phyloP scores from a whole-genome alignment of 2,329 filamentous ascomycete species.

The Aspergillus ustus region DNA sequence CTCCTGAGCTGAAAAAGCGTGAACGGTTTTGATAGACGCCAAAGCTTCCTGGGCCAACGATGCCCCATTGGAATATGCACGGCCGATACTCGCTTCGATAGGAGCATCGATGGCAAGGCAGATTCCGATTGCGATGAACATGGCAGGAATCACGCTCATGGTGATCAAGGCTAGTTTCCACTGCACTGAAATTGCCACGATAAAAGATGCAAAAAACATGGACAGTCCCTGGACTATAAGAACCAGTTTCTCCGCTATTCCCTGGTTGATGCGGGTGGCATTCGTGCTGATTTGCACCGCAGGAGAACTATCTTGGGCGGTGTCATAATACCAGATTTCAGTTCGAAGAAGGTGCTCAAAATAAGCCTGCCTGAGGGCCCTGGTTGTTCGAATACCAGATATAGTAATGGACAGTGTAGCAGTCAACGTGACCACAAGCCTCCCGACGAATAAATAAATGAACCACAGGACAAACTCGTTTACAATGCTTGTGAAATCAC shows the following conservation, averaged over 20 bases:
- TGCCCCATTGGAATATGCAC: slow-evolving; percentile 81
- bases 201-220: slow-evolving; percentile 84
- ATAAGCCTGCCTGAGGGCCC: slow-evolving; percentile 34
- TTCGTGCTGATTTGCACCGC: slow-evolving; percentile 38
- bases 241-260: slow-evolving; percentile 86
- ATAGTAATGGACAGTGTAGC: slow-evolving; percentile 29
- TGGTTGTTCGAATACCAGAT: slow-evolving; percentile 23
- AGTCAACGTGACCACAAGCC: slow-evolving; percentile 38
- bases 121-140: slow-evolving; percentile 75
- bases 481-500: slow-evolving; percentile 23
- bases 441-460: slow-evolving; percentile 42
- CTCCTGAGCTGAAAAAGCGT: slow-evolving; percentile 28
- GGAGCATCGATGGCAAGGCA: slow-evolving; percentile 69
- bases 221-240: slow-evolving; percentile 75
- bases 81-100: slow-evolving; percentile 76
- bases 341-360: slow-evolving; percentile 32
- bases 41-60: slow-evolving; percentile 93
- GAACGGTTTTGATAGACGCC: slow-evolving; percentile 49
- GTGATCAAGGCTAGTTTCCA: slow-evolving; percentile 94
- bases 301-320: slow-evolving; percentile 31
- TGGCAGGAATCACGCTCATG: slow-evolving; percentile 76
- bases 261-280: slow-evolving; percentile 83
- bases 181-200: slow-evolving; percentile 87
- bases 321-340: slow-evolving; percentile 38
- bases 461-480: slow-evolving; percentile 34